phyloP scores from a whole-genome alignment of 345 rosid species.

The Leavenworthia alabamica region DNA sequence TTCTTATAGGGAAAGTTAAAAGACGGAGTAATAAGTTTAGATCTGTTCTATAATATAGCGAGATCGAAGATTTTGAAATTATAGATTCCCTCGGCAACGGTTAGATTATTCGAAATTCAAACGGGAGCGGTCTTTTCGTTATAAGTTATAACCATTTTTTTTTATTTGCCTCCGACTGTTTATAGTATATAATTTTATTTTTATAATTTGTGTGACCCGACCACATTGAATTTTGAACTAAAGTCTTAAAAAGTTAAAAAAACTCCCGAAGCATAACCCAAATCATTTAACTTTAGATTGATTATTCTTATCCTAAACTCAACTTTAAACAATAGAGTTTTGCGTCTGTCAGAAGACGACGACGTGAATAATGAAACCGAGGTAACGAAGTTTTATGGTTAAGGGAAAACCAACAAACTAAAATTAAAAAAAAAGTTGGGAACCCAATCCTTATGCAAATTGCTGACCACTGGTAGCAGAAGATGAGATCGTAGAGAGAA shows the following conservation, averaged over 20 bases:
- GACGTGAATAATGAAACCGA: not conserved
- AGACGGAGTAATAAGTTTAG: not conserved
- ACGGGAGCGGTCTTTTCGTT: conserved; percentile 8
- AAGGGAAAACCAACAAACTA: not conserved
- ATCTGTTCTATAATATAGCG: not conserved
- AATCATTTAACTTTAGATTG: conserved; percentile 9
- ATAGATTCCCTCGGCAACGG: conserved; percentile 18
- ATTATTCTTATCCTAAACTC: conserved; percentile 21
- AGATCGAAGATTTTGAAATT: not conserved
- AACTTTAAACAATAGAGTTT: conserved; percentile 11
- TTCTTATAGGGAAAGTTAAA: not conserved
- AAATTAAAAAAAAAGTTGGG: not conserved
- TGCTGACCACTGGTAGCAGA: conserved; percentile 34
- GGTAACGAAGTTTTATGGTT: not conserved
- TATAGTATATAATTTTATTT: not conserved
- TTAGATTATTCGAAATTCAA: conserved; percentile 22
- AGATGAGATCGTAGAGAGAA: conserved; percentile 62
- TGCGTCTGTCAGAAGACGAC: not conserved
- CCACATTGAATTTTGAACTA: not conserved
- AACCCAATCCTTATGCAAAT: conserved; percentile 4
- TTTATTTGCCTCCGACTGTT: not conserved
- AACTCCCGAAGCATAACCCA: not conserved
- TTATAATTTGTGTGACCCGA: not conserved
- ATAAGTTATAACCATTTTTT: not conserved
- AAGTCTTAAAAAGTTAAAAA: not conserved